Base-by-base conservation (phyloP, 2,329 filamentous ascomycete species). In the Fusarium veterinarium region DNA sequence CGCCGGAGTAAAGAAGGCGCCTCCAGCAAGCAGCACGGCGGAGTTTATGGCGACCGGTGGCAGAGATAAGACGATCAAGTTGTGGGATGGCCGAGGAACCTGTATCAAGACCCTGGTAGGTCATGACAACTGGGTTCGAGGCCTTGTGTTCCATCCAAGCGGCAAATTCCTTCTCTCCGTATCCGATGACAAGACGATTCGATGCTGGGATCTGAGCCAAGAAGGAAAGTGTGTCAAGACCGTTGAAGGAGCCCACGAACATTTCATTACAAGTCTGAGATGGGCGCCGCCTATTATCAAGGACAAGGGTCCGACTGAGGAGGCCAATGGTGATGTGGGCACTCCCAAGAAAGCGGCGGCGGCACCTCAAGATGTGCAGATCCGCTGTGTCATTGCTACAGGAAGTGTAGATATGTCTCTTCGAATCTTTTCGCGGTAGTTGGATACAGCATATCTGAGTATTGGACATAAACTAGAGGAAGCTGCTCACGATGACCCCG, bases 111-210 rank as follows among this genome's bases (percentile, higher is more conserved):
- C 93, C 0, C 86, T 98, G 3, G 84, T 91, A 2, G 95, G 95
- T 4, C 95, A 98, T 80, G 95, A 98, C 80, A 98, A 98, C 80
- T 98, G 95, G 95, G 90, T 98, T 13, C 91, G 94, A 37, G 92
- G 89, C 1, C 83, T 98, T 10, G 91, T 94, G 14, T 98, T 97
- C 81, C 95, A 98, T 77, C 95, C 95, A 0, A 93, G 94, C 13
- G 95, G 95, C 46, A 97, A 95, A 82, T 98, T 96, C 78, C 87
- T 98, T 3, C 84, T 98, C 10, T 95, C 92, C 11, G 93, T 93
- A 25, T 89, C 92, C 20, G 95, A 98, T 80, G 95, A 98, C 84
- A 97, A 96, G 84, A 95, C 94, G 8, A 87, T 98, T 67, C 88
- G 95, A 61, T 98, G 95, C 84, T 98, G 95, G 95, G 95, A 98